Percentiles rank a stretch among this genome's conserved stretches.
Conservation (phyloP, 148 eudicot species). For the Drosera capensis region DNA sequence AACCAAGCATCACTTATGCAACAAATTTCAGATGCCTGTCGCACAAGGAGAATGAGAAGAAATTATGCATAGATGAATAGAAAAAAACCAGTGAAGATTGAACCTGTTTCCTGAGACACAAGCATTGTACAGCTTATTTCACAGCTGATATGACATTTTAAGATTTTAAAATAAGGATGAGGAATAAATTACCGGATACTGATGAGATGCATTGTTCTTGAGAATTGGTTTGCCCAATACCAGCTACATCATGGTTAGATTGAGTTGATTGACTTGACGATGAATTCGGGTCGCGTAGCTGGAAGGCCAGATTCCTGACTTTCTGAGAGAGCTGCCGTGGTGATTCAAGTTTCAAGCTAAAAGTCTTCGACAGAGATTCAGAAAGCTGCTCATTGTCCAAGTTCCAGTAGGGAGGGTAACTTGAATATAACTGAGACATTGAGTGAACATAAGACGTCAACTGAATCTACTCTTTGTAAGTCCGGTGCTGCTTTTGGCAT, state of each 20-base stretch:
- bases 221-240: conserved; percentile 28
- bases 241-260: conserved; percentile 34
- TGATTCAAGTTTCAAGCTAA: conserved; percentile 33
- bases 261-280: conserved; percentile 45
- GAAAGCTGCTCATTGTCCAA: conserved; percentile 20
- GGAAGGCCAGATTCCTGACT: conserved; percentile 22
- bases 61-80: neutral
- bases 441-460: too few species aligned
- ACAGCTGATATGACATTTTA: neutral
- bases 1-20: neutral
- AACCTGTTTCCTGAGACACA: too few species aligned
- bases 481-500: too few species aligned
- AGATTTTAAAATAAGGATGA: neutral
- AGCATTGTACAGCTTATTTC: neutral
- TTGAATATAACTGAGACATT: conserved; percentile 26
- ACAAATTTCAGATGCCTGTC: neutral
- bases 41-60: neutral
- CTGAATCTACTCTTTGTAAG: too few species aligned
- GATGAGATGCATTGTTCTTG: conserved; percentile 62
- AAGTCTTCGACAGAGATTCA: conserved; percentile 23
- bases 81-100: too few species aligned
- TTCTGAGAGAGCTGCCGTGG: conserved; percentile 19
- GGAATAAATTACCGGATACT: conserved; percentile 42
- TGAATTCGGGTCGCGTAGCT: conserved; percentile 30
- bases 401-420: conserved; percentile 30